phyloP scores from a whole-genome alignment of 495 filamentous ascomycete genomes.

The Penicillium herquei region DNA sequence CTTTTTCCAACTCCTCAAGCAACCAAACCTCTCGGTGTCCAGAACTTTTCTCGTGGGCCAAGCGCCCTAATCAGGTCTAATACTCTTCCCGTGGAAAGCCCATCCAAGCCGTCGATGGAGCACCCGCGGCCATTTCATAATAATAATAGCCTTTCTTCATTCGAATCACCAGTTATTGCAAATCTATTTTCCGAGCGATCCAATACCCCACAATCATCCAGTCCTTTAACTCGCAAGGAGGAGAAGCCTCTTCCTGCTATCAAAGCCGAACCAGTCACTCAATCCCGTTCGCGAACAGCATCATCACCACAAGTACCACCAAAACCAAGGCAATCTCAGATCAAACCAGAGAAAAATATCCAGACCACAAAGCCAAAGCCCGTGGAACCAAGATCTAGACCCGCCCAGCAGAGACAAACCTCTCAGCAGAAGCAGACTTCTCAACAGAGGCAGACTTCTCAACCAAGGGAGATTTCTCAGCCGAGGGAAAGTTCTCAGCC shows the following conservation, averaged over 20 bases:
- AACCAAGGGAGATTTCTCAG: too few species aligned
- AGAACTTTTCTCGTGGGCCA: slow-evolving; percentile 38
- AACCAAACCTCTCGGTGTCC: slow-evolving; percentile 32
- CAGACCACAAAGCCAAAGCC: neutral
- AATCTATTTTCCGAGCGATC: slow-evolving; percentile 11
- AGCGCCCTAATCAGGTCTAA: slow-evolving; percentile 56
- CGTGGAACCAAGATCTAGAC: neutral
- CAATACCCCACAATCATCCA: slow-evolving; percentile 16
- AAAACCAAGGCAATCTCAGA: neutral
- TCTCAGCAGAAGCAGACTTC: too few species aligned
- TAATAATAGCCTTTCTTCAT: slow-evolving; percentile 15
- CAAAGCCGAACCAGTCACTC: slow-evolving; percentile 11
- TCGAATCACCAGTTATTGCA: slow-evolving; percentile 10
- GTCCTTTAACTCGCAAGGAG: neutral
- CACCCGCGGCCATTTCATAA: slow-evolving; percentile 8
- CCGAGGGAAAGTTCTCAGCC: too few species aligned
- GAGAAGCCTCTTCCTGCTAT: slow-evolving; percentile 27
- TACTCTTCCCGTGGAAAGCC: slow-evolving; percentile 52
- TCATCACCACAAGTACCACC: slow-evolving; percentile 1
- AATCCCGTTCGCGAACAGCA: slow-evolving; percentile 3
- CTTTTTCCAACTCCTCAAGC: slow-evolving; percentile 59
- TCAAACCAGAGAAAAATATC: neutral
- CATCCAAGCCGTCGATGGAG: slow-evolving; percentile 2
- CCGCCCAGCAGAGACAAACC: neutral
- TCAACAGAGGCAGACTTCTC: too few species aligned